Evolutionary conservation across 2,329 filamentous ascomycete genomes (phyloP).

Genomic region (Arachnopeziza araneosa): DNA sequence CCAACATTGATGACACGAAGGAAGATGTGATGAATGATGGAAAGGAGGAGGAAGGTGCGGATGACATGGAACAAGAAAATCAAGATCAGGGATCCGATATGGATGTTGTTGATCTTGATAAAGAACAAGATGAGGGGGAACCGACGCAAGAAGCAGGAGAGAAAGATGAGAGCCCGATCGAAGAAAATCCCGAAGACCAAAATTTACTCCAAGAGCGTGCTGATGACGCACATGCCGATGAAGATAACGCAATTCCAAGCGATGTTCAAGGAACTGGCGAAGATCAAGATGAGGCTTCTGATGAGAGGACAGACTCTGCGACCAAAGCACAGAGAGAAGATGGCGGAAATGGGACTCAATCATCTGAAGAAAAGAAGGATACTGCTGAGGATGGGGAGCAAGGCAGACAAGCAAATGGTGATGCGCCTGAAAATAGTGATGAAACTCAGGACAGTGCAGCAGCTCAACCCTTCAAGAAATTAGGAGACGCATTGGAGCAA

Average conservation of each 20-base stretch:
- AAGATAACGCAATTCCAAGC: slow-evolving; percentile 58
- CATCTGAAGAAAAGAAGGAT: slow-evolving; percentile 57
- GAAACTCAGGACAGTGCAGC: slow-evolving; percentile 38
- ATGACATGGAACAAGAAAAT: slow-evolving; percentile 31
- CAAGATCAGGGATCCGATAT: slow-evolving; percentile 28
- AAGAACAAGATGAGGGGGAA: slow-evolving; percentile 31
- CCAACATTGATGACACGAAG: slow-evolving; percentile 39
- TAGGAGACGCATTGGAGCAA: slow-evolving; percentile 85
- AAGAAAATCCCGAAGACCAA: slow-evolving; percentile 48
- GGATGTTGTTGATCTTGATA: slow-evolving; percentile 29
- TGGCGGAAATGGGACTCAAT: slow-evolving; percentile 59
- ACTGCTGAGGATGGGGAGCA: slow-evolving; percentile 58
- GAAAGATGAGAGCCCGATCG: slow-evolving; percentile 39
- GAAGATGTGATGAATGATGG: slow-evolving; percentile 35
- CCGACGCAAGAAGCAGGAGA: slow-evolving; percentile 48
- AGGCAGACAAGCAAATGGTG: slow-evolving; percentile 37
- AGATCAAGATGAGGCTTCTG: slow-evolving; percentile 57
- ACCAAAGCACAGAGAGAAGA: slow-evolving; percentile 60
- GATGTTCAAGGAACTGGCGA: slow-evolving; percentile 59
- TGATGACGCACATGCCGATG: slow-evolving; percentile 47
- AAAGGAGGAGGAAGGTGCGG: slow-evolving; percentile 39
- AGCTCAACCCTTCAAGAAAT: slow-evolving; percentile 80
- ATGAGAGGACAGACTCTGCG: slow-evolving; percentile 56
- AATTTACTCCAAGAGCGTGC: slow-evolving; percentile 34
- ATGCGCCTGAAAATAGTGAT: slow-evolving; percentile 33